Percentiles rank a stretch among this genome's conserved stretches.
Conservation (phyloP, 75 land plant species). For the Azolla pinnata region DNA sequence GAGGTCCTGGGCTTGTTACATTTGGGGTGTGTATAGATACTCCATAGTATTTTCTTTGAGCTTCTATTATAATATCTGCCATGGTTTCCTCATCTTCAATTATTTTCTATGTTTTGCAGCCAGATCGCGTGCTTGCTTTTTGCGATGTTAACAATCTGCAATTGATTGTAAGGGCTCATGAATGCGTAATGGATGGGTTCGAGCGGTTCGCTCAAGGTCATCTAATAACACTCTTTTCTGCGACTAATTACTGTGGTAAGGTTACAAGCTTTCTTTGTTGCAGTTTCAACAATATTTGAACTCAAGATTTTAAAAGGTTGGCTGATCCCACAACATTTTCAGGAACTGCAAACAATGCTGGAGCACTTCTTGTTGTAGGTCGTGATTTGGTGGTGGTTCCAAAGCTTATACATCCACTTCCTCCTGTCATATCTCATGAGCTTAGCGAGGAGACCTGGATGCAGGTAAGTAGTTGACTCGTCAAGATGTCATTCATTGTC, state of each 20-base stretch:
- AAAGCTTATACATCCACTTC: conserved; percentile 55
- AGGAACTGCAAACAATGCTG: conserved; percentile 62
- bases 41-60: neutral
- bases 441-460: conserved; percentile 43
- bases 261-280: too few relatives aligned
- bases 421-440: conserved; percentile 43
- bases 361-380: conserved; percentile 47
- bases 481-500: too few relatives aligned
- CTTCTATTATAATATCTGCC: neutral
- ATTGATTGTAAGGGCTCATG: conserved; percentile 53
- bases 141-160: conserved; percentile 48
- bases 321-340: too few relatives aligned
- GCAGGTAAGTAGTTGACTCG: too few relatives aligned
- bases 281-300: too few relatives aligned
- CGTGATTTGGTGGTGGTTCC: conserved; percentile 48
- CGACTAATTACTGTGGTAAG: conserved; percentile 55
- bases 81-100: neutral
- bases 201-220: conserved; percentile 59
- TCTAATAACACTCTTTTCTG: conserved; percentile 47
- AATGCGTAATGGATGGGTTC: conserved; percentile 61
- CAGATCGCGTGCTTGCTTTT: conserved; percentile 47
- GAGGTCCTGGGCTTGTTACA: conserved; percentile 85
- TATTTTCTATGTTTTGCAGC: conserved; percentile 24
- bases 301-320: too few relatives aligned
- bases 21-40: conserved; percentile 50